Percentiles rank a stretch among this genome's conserved stretches.
Conservation (phyloP, 495 filamentous ascomycete species). For the Lasiosphaeria ovina region DNA sequence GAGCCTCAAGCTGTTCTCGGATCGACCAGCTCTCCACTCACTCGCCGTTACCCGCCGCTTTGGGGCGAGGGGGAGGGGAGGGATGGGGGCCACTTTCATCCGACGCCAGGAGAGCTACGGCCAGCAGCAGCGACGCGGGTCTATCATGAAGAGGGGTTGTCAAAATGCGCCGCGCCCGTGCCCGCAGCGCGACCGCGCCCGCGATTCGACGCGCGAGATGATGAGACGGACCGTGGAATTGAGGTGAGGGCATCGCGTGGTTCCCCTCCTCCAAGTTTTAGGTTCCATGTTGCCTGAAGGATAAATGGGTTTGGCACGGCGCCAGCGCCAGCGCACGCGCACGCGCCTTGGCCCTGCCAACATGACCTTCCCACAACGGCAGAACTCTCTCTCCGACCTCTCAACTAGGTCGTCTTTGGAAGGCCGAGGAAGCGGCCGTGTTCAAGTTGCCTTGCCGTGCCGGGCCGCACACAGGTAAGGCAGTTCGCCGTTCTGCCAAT, state of each 20-base stretch:
- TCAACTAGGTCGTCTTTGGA: too few relatives aligned
- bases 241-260: neutral
- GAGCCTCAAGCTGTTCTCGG: conserved; percentile 36
- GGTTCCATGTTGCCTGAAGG: neutral
- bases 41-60: conserved; percentile 23
- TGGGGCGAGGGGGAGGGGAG: neutral
- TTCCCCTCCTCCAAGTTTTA: neutral
- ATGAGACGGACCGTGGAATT: neutral
- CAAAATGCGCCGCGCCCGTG: conserved; percentile 2
- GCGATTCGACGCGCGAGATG: too few relatives aligned
- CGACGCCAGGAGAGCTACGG: conserved; percentile 9
- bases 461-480: too few relatives aligned
- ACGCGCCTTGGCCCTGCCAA: too few relatives aligned
- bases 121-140: neutral
- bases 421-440: too few relatives aligned
- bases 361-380: too few relatives aligned
- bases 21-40: conserved; percentile 34
- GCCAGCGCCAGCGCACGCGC: too few relatives aligned
- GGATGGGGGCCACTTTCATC: conserved; percentile 29
- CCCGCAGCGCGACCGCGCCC: too few relatives aligned
- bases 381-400: too few relatives aligned
- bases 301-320: neutral
- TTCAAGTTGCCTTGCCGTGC: too few relatives aligned
- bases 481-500: too few relatives aligned
- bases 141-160: neutral